These are phyloP conservation scores for Linnemannia schmuckeri DNA, from an alignment of 192 early-diverging fungal genomes.

Conservation along the genomic window DNA sequence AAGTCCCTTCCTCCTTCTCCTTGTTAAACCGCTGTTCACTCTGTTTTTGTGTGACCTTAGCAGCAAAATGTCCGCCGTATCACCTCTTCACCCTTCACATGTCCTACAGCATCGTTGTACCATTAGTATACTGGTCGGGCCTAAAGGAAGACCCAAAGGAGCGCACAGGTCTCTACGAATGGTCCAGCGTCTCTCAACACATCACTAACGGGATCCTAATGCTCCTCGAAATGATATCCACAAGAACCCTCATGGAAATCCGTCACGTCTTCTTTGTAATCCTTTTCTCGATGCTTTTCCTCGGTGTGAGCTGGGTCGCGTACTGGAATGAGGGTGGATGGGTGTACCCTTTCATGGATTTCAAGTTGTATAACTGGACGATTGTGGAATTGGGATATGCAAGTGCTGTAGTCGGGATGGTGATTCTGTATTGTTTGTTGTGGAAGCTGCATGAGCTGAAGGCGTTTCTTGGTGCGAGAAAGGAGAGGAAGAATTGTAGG, in stretches of 20 bases:
- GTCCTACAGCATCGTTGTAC: constrained; percentile 11
- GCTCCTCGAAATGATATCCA: constrained; percentile 17
- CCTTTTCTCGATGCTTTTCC: constrained; percentile 9
- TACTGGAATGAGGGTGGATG: constrained; percentile 10
- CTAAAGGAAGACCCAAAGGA: constrained; percentile 3
- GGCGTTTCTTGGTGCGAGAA: background rate
- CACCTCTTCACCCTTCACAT: background rate
- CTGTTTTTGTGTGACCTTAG: background rate
- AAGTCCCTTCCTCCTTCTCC: background rate
- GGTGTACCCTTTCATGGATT: constrained; percentile 25
- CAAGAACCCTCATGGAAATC: constrained; percentile 16
- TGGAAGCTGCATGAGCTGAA: constrained; percentile 19
- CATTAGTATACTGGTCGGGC: constrained; percentile 17
- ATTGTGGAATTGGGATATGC: background rate
- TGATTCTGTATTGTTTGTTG: background rate
- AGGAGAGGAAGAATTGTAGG: background rate
- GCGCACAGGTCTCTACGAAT: constrained; percentile 21
- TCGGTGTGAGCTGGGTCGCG: constrained; percentile 7
- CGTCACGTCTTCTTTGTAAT: constrained; percentile 19
- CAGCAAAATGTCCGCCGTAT: background rate
- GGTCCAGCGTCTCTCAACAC: constrained; percentile 29
- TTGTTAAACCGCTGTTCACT: background rate
- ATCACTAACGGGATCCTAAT: constrained; percentile 10
- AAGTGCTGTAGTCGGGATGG: background rate
- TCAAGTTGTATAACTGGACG: constrained; percentile 5